Conservation (phyloP, 2,329 filamentous ascomycete species). For the Fusarium sororula region DNA sequence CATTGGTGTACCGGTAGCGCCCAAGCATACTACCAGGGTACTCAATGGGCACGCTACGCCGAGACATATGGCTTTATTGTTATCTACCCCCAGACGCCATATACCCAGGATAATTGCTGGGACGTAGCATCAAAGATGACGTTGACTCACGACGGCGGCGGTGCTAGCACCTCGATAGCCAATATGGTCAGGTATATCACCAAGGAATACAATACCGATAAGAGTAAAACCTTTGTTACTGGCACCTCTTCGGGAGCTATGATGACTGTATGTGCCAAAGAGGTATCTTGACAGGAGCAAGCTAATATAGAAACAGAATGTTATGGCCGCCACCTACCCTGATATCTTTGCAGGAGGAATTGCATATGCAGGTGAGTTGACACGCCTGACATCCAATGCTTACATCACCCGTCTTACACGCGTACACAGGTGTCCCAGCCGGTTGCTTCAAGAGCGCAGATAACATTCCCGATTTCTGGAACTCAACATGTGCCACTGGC, state of each 20-base stretch:
- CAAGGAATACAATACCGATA: slow-evolving; percentile 58
- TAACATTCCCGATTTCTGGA: slow-evolving; percentile 59
- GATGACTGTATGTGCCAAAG: slow-evolving; percentile 29
- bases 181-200: slow-evolving; percentile 64
- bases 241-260: slow-evolving; percentile 43
- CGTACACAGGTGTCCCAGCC: slow-evolving; percentile 62
- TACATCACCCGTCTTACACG: background rate
- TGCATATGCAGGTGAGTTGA: slow-evolving; percentile 56
- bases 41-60: slow-evolving; percentile 62
- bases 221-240: slow-evolving; percentile 58
- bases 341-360: slow-evolving; percentile 62
- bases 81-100: slow-evolving; percentile 55
- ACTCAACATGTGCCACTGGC: slow-evolving; percentile 63
- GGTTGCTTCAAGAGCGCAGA: slow-evolving; percentile 60
- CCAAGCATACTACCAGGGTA: slow-evolving; percentile 59
- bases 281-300: rapidly evolving
- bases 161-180: slow-evolving; percentile 60
- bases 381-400: rapidly evolving
- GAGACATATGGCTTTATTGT: slow-evolving; percentile 65
- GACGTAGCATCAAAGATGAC: slow-evolving; percentile 64
- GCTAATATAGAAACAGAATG: slow-evolving; percentile 45
- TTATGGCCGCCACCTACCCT: slow-evolving; percentile 64
- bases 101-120: slow-evolving; percentile 59
- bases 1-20: slow-evolving; percentile 67
- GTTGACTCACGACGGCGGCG: slow-evolving; percentile 61